These are phyloP conservation scores for Bruguiera gymnorhiza DNA, from an alignment of 345 rosid genomes.

Conservation along the genomic window DNA sequence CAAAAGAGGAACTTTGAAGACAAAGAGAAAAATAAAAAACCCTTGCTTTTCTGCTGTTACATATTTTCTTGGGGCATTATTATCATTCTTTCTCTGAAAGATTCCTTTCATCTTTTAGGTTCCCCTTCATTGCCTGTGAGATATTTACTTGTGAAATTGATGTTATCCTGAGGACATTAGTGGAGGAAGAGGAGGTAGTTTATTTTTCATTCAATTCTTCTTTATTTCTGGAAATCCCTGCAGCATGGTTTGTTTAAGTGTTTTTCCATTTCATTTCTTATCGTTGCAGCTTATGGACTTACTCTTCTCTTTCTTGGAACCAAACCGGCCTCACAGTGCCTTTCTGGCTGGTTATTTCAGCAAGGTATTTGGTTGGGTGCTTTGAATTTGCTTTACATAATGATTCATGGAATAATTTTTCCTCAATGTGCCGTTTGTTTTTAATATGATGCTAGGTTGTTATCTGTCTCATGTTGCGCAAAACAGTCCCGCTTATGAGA, in stretches of 20 bases:
- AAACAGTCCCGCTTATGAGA: conserved; percentile 81
- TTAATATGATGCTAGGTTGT: conserved; percentile 56
- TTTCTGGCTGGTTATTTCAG: conserved; percentile 96
- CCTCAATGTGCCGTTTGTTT: background rate
- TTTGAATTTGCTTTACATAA: background rate
- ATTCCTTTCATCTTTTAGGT: conserved; percentile 46
- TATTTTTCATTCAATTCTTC: background rate
- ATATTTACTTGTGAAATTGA: conserved; percentile 97
- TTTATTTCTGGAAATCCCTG: background rate
- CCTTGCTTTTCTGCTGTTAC: background rate
- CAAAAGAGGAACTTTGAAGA: background rate
- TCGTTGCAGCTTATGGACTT: conserved; percentile 80
- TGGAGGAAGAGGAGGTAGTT: conserved; percentile 89
- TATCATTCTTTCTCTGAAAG: conserved; percentile 13
- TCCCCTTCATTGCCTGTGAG: conserved; percentile 94
- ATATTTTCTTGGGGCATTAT: background rate
- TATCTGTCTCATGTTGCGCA: conserved; percentile 89
- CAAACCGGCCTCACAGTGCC: conserved; percentile 82
- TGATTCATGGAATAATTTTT: conserved; percentile 1
- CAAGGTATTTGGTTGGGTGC: conserved; percentile 51
- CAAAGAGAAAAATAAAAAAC: background rate
- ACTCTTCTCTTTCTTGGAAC: conserved; percentile 90
- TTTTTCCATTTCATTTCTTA: conserved; percentile 16
- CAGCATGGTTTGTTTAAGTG: conserved; percentile 1
- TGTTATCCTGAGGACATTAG: conserved; percentile 87